Base-by-base conservation (phyloP, 1,284 basidiomycete genomes). In the Cryptococcus hybrid region DNA sequence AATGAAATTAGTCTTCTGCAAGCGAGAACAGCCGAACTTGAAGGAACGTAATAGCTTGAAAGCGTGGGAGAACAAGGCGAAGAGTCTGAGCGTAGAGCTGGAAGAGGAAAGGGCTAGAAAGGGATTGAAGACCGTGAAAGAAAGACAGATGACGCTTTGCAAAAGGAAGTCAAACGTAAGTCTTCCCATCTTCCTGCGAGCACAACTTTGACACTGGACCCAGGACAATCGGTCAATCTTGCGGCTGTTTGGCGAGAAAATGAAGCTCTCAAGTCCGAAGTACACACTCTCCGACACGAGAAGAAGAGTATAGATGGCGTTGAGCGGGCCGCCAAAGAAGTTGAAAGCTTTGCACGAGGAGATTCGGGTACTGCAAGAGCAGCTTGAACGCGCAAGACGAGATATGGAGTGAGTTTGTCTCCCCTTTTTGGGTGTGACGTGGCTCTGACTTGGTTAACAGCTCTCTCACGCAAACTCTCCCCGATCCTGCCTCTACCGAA, bases 401-500 rank as follows among this genome's bases (percentile, higher is more conserved):
- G 78, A 79, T 51, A 68, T 76, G 61, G 75, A 78, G 35, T 30
- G 30, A 30, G 30, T 30, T 30, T 4, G 4, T 30, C 30, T 30
- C 5, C 12, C 5, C 34, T 46, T 37, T 38, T 38, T n/a, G 24
- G 50, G 47, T 30, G 7, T 44, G 34, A 8, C 8, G 6, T 38
- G 36, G 15, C 39, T 1, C 36, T 38, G 42, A 52, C 8, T 13
- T 44, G 55, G 3, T 30, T 30, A 30, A 3, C 30, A 30, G 30
- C 30, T 70, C 75, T 15, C 57, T 78, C 11, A 74, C 74, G 7
- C 70, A 74, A 52, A 66, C 67, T 0, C 71, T 73, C 54, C 65
- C 71, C 13, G 62, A 65, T 7, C 40, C 60, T 0, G 52, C 55
- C 5, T 30, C 65, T 7, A 57, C 63, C 2, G 55, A 58, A 12